Evolutionary conservation across 257 asterid species (phyloP).

Genomic region (Echium plantagineum): DNA sequence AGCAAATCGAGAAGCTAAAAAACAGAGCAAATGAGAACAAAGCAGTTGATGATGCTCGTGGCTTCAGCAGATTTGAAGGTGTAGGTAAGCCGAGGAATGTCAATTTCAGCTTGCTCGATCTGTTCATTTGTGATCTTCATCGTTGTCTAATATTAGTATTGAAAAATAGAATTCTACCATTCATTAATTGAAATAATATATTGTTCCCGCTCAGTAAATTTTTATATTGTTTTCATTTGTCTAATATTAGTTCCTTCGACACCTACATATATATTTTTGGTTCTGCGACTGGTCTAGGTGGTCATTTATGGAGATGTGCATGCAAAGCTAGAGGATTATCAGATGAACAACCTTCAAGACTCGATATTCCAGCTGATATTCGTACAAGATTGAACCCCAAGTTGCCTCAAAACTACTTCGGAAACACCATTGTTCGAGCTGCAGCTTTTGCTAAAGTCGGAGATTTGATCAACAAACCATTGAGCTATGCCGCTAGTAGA

Average conservation of each 20-base stretch:
- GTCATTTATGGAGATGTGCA: conserved; percentile 20
- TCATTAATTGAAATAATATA: no score
- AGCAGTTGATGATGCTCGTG: neutral
- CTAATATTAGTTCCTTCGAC: no score
- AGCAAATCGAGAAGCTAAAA: conserved; percentile 10
- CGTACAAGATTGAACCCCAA: conserved; percentile 11
- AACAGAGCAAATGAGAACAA: conserved; percentile 10
- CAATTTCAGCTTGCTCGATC: no score
- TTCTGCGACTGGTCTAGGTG: neutral
- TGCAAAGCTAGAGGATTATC: conserved; percentile 13
- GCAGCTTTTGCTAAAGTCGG: conserved; percentile 3
- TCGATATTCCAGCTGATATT: neutral
- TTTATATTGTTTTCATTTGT: no score
- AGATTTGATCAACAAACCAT: conserved; percentile 8
- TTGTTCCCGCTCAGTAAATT: no score
- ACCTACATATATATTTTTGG: no score
- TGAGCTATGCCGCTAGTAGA: conserved; percentile 9
- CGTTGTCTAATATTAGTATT: no score
- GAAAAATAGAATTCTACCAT: no score
- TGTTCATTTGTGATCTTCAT: no score
- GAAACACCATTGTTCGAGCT: conserved; percentile 7
- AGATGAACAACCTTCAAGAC: conserved; percentile 12
- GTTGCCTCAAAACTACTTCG: conserved; percentile 19
- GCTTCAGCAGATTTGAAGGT: conserved; percentile 12
- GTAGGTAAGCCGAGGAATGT: neutral